phyloP scores from a whole-genome alignment of 768 basidiomycete genomes.

The Boletus huronensis region DNA sequence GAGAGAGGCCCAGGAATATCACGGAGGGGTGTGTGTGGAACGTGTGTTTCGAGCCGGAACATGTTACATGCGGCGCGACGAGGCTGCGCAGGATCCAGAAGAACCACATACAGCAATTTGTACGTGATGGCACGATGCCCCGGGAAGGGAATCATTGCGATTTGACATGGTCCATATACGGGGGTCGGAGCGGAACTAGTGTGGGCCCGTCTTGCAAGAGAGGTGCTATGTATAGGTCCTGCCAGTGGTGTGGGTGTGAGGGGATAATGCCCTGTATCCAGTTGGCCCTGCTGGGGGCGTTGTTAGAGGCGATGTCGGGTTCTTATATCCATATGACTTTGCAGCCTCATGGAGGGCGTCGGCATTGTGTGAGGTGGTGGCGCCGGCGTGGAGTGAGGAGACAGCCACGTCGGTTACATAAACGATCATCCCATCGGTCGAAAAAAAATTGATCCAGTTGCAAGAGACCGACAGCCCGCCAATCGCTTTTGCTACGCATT shows the following conservation, averaged over 20 bases:
- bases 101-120: constrained; percentile 10
- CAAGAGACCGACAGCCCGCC: constrained; percentile 8
- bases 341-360: constrained; percentile 15
- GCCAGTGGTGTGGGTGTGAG: constrained; percentile 14
- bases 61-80: constrained; percentile 21
- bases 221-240: constrained; percentile 18
- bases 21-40: constrained; percentile 17
- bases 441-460: constrained; percentile 19
- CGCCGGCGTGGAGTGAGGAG: constrained; percentile 8
- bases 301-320: constrained; percentile 17
- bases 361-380: constrained; percentile 2
- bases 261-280: constrained; percentile 12
- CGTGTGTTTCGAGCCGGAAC: constrained; percentile 29
- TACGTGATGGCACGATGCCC: constrained; percentile 10
- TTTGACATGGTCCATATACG: constrained; percentile 8
- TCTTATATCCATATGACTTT: constrained; percentile 12
- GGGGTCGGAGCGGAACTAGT: constrained; percentile 20
- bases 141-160: constrained; percentile 17
- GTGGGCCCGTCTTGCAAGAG: constrained; percentile 8
- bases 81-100: constrained; percentile 21
- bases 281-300: constrained; percentile 13
- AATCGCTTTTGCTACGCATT: constrained; percentile 24
- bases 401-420: constrained; percentile 17
- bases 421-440: constrained; percentile 13
- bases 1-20: constrained; percentile 7